phyloP scores from a whole-genome alignment of 495 filamentous ascomycete genomes.

The Chaetomium fimeti region DNA sequence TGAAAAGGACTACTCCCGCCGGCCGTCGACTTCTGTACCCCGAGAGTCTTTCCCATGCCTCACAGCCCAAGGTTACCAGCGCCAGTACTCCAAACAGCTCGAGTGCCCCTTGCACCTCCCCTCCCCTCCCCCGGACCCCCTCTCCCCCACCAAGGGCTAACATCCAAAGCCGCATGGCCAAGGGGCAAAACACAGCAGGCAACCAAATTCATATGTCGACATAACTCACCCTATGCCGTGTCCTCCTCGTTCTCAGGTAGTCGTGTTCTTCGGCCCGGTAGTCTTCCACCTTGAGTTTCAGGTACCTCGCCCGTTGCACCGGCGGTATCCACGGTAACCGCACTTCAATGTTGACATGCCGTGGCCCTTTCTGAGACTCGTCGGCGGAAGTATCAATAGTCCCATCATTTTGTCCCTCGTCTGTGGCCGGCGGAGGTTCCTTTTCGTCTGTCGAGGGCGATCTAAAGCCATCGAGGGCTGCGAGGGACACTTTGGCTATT shows the following conservation, averaged over 20 bases:
- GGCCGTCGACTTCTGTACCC: background rate
- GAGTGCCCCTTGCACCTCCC: background rate
- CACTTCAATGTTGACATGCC: slow-evolving; percentile 29
- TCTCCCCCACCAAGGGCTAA: background rate
- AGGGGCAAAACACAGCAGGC: background rate
- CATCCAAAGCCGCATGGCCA: background rate
- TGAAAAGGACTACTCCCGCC: background rate
- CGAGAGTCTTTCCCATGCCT: background rate
- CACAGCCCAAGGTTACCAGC: background rate
- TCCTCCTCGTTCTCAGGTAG: slow-evolving; percentile 11
- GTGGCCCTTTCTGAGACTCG: background rate
- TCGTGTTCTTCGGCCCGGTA: slow-evolving; percentile 7
- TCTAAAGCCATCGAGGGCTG: background rate
- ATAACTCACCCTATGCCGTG: slow-evolving; percentile 28
- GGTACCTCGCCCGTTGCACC: slow-evolving; percentile 19
- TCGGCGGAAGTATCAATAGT: background rate
- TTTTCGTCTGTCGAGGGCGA: background rate
- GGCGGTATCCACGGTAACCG: slow-evolving; percentile 25
- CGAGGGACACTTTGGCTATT: slow-evolving; percentile 12
- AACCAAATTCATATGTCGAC: background rate
- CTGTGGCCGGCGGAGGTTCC: background rate
- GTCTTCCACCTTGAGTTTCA: slow-evolving; percentile 25
- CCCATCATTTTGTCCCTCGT: background rate
- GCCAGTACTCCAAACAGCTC: background rate
- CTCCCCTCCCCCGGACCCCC: too few relatives aligned